Conservation (phyloP, 495 filamentous ascomycete genomes). For the Aspergillus homomorphus region DNA sequence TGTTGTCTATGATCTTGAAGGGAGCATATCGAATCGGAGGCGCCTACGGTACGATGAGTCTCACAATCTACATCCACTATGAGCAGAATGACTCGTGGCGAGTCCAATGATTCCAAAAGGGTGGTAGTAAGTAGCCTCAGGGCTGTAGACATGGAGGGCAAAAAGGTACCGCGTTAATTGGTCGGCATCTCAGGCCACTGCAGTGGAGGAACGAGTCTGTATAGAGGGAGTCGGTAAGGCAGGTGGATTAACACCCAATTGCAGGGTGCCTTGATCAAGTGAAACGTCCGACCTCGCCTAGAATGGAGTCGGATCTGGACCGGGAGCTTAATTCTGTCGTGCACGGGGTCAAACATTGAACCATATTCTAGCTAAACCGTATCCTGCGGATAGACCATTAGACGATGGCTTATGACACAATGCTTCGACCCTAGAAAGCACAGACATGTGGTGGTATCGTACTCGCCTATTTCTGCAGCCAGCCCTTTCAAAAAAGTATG, state of each 20-base stretch:
- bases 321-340: slow-evolving; percentile 8
- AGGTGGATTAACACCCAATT: neutral
- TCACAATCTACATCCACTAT: neutral
- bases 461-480: neutral
- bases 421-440: neutral
- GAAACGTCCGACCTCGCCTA: slow-evolving; percentile 3
- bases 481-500: neutral
- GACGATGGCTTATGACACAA: slow-evolving; percentile 1
- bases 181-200: too few relatives aligned
- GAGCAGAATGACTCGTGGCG: neutral
- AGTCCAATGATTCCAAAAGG: neutral
- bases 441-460: neutral
- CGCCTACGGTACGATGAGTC: neutral
- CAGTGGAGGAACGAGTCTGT: neutral
- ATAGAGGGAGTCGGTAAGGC: neutral
- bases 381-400: neutral
- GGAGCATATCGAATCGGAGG: neutral
- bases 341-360: slow-evolving; percentile 3
- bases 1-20: neutral
- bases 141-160: too few relatives aligned
- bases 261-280: neutral
- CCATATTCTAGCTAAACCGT: neutral
- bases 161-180: neutral
- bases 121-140: neutral
- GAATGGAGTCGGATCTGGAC: slow-evolving; percentile 4